A percentile compares a stretch with the other conserved stretches of the same genome.
Conservation (phyloP, 192 early-diverging fungal species). For the Umbelopsis sp. region DNA sequence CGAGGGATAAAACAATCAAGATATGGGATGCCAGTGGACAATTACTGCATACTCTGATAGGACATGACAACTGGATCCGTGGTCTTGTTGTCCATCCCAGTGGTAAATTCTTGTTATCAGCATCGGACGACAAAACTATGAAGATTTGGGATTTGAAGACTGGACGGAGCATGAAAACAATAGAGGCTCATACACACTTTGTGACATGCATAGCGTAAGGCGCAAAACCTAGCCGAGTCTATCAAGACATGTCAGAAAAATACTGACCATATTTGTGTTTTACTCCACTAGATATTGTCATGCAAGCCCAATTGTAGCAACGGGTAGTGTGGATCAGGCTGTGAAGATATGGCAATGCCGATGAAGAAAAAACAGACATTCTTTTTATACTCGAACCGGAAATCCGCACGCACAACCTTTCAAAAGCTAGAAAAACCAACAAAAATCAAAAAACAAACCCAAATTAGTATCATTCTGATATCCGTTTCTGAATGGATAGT, state of each 20-base stretch:
- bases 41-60: constrained; percentile 78
- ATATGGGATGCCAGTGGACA: constrained; percentile 81
- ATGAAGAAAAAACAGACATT: constrained; percentile 27
- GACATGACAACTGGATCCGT: constrained; percentile 95
- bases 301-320: constrained; percentile 75
- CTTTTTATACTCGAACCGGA: no score
- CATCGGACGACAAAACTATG: constrained; percentile 91
- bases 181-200: constrained; percentile 90
- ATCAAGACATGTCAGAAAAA: not conserved
- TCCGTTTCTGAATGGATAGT: no score
- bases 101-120: constrained; percentile 80
- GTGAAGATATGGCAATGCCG: constrained; percentile 79
- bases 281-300: constrained; percentile 43
- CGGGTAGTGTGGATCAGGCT: constrained; percentile 82
- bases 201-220: constrained; percentile 80
- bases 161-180: constrained; percentile 78
- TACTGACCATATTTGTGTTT: not conserved
- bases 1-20: constrained; percentile 89
- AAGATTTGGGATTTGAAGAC: constrained; percentile 87
- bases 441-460: no score
- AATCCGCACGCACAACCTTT: no score
- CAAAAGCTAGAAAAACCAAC: no score
- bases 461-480: no score
- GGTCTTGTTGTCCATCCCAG: constrained; percentile 82
- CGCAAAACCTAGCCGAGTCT: no score